Percentiles rank a stretch among this genome's conserved stretches.
phyloP scores from a whole-genome alignment of 1,284 basidiomycete genomes.

The Microbotryum silenes-acaulis region DNA sequence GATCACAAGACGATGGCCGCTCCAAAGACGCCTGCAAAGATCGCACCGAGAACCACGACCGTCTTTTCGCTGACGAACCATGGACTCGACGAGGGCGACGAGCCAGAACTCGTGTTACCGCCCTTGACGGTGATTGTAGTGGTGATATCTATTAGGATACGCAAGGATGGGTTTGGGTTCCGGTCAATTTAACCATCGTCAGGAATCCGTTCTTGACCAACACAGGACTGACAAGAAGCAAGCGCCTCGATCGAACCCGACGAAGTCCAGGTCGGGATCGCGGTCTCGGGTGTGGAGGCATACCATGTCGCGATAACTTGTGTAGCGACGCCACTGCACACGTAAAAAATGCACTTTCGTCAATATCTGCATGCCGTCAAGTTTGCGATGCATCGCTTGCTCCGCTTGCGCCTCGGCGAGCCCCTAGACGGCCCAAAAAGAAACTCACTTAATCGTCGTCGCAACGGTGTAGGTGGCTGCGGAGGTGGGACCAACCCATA shows the following conservation, averaged over 20 bases:
- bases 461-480: background rate
- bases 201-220: background rate
- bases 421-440: too few relatives aligned
- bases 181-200: background rate
- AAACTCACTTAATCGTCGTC: background rate
- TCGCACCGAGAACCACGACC: too few relatives aligned
- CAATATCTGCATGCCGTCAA: constrained; percentile 3
- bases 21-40: too few relatives aligned
- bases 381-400: background rate
- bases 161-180: too few relatives aligned
- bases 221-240: constrained; percentile 5
- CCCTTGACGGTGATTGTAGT: constrained; percentile 11
- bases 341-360: background rate
- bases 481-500: background rate
- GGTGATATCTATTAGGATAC: constrained; percentile 14
- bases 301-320: constrained; percentile 15
- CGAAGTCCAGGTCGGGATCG: constrained; percentile 14
- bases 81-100: too few relatives aligned
- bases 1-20: too few relatives aligned
- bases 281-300: constrained; percentile 20
- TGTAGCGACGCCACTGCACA: background rate
- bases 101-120: too few relatives aligned
- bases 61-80: too few relatives aligned
- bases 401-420: too few relatives aligned
- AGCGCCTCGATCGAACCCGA: constrained; percentile 6